Evolutionary conservation across 2,329 filamentous ascomycete species (phyloP).

Genomic region (Nemania diffusa): DNA sequence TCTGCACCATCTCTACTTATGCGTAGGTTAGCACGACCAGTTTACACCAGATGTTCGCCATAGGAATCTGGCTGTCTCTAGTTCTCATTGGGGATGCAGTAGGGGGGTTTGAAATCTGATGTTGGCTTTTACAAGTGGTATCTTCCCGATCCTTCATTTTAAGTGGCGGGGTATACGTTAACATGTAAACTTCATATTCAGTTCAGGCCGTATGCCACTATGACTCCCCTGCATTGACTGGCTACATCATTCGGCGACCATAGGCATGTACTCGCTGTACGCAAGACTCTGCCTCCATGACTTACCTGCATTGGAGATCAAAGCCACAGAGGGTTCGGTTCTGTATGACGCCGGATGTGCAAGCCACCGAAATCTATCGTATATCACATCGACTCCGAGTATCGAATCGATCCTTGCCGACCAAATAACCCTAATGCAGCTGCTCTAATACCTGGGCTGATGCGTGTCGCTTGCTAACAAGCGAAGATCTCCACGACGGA

Average conservation of each 20-base stretch:
- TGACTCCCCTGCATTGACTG: neutral
- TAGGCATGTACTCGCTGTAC: slow-evolving; percentile 15
- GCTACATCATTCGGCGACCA: slow-evolving; percentile 9
- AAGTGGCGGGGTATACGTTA: slow-evolving; percentile 8
- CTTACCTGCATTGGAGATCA: slow-evolving; percentile 4
- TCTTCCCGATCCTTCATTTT: slow-evolving; percentile 3
- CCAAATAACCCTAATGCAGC: neutral
- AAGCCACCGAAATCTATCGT: slow-evolving; percentile 42
- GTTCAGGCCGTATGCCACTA: slow-evolving; percentile 1
- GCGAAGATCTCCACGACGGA: neutral
- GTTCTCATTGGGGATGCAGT: neutral
- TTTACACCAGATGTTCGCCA: neutral
- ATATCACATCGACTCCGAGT: slow-evolving; percentile 40
- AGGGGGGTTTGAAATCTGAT: neutral
- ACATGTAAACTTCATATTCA: neutral
- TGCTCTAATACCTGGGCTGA: neutral
- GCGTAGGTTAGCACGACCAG: neutral
- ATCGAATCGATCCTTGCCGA: neutral
- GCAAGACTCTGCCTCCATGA: slow-evolving; percentile 18
- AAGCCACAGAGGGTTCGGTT: slow-evolving; percentile 24
- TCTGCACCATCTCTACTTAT: neutral
- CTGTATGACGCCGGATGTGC: slow-evolving; percentile 32
- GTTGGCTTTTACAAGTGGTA: neutral
- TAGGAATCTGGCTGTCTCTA: neutral
- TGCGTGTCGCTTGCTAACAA: neutral